Percentiles rank a stretch among this genome's conserved stretches.
These are phyloP conservation scores for Mortierella sp. DNA, from an alignment of 371 early-diverging fungal species.

Conservation along the genomic window DNA sequence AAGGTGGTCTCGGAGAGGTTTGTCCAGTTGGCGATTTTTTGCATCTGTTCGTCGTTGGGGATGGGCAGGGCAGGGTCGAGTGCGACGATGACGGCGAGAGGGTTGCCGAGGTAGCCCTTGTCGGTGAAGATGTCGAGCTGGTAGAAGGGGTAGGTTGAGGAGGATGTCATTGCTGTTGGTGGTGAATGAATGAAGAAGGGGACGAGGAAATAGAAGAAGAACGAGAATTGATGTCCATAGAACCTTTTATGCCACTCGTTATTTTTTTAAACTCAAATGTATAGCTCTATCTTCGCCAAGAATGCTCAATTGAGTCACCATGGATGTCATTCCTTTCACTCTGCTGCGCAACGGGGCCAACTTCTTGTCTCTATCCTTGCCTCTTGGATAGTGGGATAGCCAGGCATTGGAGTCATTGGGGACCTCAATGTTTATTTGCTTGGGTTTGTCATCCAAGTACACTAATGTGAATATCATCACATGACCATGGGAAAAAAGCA, in stretches of 20 bases:
- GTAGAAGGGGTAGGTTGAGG: conserved; percentile 41
- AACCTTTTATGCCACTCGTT: background rate
- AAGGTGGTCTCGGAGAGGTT: conserved; percentile 48
- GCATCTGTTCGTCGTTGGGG: conserved; percentile 32
- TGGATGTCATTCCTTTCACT: background rate
- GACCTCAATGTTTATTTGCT: background rate
- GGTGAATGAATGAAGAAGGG: background rate
- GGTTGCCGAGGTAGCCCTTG: conserved; percentile 36
- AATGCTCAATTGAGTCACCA: background rate
- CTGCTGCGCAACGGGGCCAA: background rate
- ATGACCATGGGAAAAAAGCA: background rate
- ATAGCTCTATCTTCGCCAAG: background rate
- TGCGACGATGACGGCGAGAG: conserved; percentile 37
- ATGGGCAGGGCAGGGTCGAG: conserved; percentile 36
- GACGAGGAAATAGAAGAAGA: background rate
- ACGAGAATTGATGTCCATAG: background rate
- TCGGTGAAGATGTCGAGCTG: conserved; percentile 42
- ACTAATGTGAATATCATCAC: background rate
- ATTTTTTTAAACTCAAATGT: too few species aligned
- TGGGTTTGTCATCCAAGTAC: background rate
- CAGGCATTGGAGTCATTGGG: background rate
- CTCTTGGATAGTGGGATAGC: background rate
- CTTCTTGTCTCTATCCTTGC: background rate
- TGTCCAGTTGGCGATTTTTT: conserved; percentile 40
- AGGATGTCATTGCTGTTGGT: background rate